Base-by-base conservation (phyloP, 306 rosid species). In the Prunus campanulata region DNA sequence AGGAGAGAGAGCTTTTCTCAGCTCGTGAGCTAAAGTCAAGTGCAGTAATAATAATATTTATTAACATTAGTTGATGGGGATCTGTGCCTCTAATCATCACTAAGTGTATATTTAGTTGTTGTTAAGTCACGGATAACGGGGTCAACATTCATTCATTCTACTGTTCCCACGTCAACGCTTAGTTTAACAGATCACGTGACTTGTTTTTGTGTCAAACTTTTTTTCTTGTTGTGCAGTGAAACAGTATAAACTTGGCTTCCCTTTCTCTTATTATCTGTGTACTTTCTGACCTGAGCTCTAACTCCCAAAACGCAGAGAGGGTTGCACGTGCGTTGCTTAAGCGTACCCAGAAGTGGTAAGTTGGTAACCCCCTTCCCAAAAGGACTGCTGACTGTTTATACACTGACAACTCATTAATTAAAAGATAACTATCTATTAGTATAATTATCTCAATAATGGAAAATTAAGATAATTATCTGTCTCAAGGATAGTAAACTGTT, bases 31-130 rank as follows among this genome's bases (percentile, higher is more conserved):
- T 14, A 3, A 20, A 2, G 13, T 0, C 20, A 6, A 0, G 7
- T 9, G 22, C 54, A 47, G 27, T n/a, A 24, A 24, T 50, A 6
- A 68, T 69, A 62, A 29, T 13, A 24, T 6, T 24, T 39, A 74
- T 18, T 67, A 68, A 25, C 68, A 10, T 54, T 22, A 61, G 67
- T 71, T 76, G 78, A 80, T 80, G 54, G 71, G 91, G 87, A 90
- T 85, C 80, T 77, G 91, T 82, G 91, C 86, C n/a, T 70, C 88
- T 86, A 85, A 89, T 88, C 92, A 91, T 89, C 77, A 85, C 59
- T 11, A 25, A 60, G 39, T 11, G 32, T 11, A 14, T 25, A 60
- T 49, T 39, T 14, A 49, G 52, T 4, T 11, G 51, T 48, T 48
- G 18, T 60, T 60, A 60, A 60, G 1, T 60, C 19, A 5, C 19